These are phyloP conservation scores for Porodaedalea pini DNA, from an alignment of 1,284 basidiomycete genomes.

Conservation along the genomic window DNA sequence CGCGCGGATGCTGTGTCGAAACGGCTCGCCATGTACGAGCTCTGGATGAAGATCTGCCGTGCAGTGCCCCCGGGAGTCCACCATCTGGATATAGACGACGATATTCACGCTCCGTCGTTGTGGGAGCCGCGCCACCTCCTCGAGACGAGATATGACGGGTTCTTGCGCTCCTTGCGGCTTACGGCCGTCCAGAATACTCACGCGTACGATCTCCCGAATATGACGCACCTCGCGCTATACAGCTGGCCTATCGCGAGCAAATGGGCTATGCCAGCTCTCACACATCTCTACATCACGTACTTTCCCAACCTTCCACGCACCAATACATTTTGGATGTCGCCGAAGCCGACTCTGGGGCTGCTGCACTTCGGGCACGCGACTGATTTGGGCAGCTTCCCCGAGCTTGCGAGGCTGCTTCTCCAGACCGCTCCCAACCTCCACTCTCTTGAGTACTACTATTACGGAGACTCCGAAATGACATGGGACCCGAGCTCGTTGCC, in stretches of 20 bases:
- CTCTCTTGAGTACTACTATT: constrained; percentile 14
- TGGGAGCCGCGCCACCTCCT: constrained; percentile 6
- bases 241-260: constrained; percentile 8
- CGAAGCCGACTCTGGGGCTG: not conserved
- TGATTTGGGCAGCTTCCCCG: constrained; percentile 6
- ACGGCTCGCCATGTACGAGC: constrained; percentile 2
- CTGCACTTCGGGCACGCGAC: constrained; percentile 13
- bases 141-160: not conserved
- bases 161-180: constrained; percentile 5
- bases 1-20: constrained; percentile 9
- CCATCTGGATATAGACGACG: constrained; percentile 11
- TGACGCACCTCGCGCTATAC: constrained; percentile 3
- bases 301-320: constrained; percentile 10
- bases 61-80: constrained; percentile 10
- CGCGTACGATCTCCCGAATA: constrained; percentile 1
- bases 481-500: constrained; percentile 13
- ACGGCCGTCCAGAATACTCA: constrained; percentile 1
- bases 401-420: constrained; percentile 1
- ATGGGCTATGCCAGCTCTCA: constrained; percentile 5
- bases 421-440: constrained; percentile 3
- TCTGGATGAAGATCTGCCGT: constrained; percentile 9
- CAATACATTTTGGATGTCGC: constrained; percentile 1
- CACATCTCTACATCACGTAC: constrained; percentile 2
- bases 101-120: not conserved
- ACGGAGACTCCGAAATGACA: constrained; percentile 6